phyloP scores from a whole-genome alignment of 805 yeast genomes.

The Nakazawaea molendinolei region DNA sequence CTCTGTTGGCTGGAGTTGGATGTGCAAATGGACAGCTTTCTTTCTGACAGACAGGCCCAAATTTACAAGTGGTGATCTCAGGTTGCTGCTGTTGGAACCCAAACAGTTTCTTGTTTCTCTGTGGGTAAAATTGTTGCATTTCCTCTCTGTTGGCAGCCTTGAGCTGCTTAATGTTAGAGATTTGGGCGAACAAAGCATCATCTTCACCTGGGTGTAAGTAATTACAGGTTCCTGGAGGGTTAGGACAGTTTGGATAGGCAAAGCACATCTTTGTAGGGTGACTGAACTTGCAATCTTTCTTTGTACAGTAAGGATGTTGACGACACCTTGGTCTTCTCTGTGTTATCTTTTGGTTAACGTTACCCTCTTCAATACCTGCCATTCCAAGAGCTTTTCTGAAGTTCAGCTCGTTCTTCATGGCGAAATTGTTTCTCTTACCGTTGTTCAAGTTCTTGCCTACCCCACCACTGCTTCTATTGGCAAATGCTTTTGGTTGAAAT shows the following conservation, averaged over 20 bases:
- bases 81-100: constrained; percentile 23
- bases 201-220: constrained; percentile 84
- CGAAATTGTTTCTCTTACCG: constrained; percentile 21
- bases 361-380: constrained; percentile 20
- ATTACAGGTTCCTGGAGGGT: constrained; percentile 76
- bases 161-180: constrained; percentile 53
- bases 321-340: constrained; percentile 63
- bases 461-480: constrained; percentile 18
- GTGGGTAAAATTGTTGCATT: constrained; percentile 15
- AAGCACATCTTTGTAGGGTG: constrained; percentile 78
- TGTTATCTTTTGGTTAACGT: constrained; percentile 41
- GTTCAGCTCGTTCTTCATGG: constrained; percentile 32
- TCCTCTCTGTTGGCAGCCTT: constrained; percentile 13
- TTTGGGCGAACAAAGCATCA: constrained; percentile 59
- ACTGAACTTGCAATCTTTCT: constrained; percentile 60
- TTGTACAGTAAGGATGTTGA: constrained; percentile 64
- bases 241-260: constrained; percentile 71
- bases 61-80: constrained; percentile 50
- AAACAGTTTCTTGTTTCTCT: constrained; percentile 34
- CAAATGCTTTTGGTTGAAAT: constrained; percentile 18
- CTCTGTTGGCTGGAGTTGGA: constrained; percentile 80
- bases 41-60: constrained; percentile 68
- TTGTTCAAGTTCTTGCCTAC: constrained; percentile 18
- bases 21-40: constrained; percentile 85
- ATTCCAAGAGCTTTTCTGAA: constrained; percentile 35